phyloP scores from a whole-genome alignment of 805 yeast species.

The Komagataella populi region DNA sequence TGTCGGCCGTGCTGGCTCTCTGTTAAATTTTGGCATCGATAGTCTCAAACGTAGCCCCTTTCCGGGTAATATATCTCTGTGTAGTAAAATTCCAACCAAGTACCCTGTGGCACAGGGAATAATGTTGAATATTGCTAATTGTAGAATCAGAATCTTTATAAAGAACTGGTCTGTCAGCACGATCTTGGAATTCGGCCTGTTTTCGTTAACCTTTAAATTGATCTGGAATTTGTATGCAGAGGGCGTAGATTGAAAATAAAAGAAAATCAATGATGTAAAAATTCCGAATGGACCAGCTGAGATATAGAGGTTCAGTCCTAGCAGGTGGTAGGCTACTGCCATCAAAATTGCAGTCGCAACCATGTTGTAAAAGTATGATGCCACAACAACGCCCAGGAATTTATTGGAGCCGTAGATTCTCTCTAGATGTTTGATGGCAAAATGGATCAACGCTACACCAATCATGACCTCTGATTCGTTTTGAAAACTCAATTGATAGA shows the following conservation, averaged over 20 bases:
- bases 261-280: slow-evolving; percentile 22
- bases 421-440: slow-evolving; percentile 42
- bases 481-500: slow-evolving; percentile 37
- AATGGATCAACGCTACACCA: slow-evolving; percentile 27
- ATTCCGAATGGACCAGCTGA: slow-evolving; percentile 30
- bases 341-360: slow-evolving; percentile 22
- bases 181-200: slow-evolving; percentile 12
- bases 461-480: slow-evolving; percentile 47
- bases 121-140: slow-evolving; percentile 22
- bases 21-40: slow-evolving; percentile 10
- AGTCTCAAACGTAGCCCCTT: slow-evolving; percentile 11
- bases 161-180: slow-evolving; percentile 19
- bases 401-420: slow-evolving; percentile 42
- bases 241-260: slow-evolving; percentile 26
- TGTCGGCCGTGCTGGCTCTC: neutral
- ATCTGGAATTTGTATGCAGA: slow-evolving; percentile 23
- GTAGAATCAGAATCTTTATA: slow-evolving; percentile 15
- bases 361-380: slow-evolving; percentile 35
- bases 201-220: slow-evolving; percentile 18
- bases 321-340: slow-evolving; percentile 11
- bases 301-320: slow-evolving; percentile 26
- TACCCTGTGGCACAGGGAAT: slow-evolving; percentile 26
- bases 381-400: slow-evolving; percentile 29
- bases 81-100: slow-evolving; percentile 27
- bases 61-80: slow-evolving; percentile 29